Evolutionary conservation across 305 asterid species (phyloP), one percentile per base, ranked within the genome.

Genomic region (Fraxinus dipetala): DNA sequence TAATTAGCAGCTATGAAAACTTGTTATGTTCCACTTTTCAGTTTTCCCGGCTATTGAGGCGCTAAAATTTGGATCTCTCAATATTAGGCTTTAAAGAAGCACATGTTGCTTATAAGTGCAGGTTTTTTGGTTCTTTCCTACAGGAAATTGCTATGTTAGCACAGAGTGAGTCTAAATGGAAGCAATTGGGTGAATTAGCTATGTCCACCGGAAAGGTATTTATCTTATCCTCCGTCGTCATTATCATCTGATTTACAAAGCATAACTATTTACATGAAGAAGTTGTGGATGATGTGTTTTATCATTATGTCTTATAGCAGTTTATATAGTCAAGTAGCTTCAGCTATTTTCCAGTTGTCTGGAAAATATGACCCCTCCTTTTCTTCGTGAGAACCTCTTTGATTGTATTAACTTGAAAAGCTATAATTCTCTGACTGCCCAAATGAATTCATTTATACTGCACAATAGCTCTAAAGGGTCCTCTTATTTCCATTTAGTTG

Each of bases 111-210:
- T 26, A 86, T 72, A 65, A 10, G 83, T 76, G 61, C 78, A 65
- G 20, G 24, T 77, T 72, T 79, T 48, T 56, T 24, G 81, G 51
- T 80, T 84, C 11, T 84, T 82, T 61, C 84, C 59, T 78, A 79
- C 88, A 96, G 99, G 98, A 92, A 88, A 96, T 96, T 81, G 99
- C 98, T 11, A 43, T 86, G 63, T 89, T 86, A 65, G 98, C 95
- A 63, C 92, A 90, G 81, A 96, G 96, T 30, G 98, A 94, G 85
- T 87, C 94, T 75, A 96, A 96, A 84, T 96, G 99, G 99, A 96
- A 91, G 91, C 99, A 96, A 84, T 85, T 96, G 96, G 99, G 99
- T 75, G 99, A 93, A 88, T 91, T 96, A 83, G 99, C 99, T 54
- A 89, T 96, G 97, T 96, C 99, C 85, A 82, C 94, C 45, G 99